Percentiles rank a stretch among this genome's conserved stretches.
Conservation (phyloP, 768 basidiomycete species). For the Macrocybe gigantea region DNA sequence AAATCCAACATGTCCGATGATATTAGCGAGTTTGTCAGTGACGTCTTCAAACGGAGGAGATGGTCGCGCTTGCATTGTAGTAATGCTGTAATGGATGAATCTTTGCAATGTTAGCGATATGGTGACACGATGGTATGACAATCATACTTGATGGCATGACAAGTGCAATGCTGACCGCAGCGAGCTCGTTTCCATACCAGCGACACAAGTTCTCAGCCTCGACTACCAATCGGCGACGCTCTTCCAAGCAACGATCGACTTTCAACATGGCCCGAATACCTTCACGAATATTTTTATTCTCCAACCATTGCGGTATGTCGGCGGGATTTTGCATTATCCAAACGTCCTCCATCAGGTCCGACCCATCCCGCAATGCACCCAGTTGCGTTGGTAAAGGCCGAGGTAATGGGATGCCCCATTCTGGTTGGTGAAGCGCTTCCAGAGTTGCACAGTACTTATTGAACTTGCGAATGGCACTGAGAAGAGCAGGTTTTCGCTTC, state of each 20-base stretch:
- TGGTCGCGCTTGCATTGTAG: neutral
- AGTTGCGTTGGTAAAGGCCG: conserved; percentile 24
- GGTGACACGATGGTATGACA: no score
- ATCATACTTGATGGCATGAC: conserved; percentile 12
- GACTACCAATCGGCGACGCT: conserved; percentile 13
- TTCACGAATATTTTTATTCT: conserved; percentile 12
- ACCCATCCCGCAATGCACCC: conserved; percentile 13
- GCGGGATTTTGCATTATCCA: conserved; percentile 20
- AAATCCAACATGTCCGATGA: neutral
- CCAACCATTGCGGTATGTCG: conserved; percentile 23
- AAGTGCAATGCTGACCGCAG: conserved; percentile 16
- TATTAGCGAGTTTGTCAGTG: neutral
- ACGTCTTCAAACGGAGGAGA: neutral
- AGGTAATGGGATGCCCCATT: conserved; percentile 26
- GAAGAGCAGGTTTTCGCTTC: conserved; percentile 21
- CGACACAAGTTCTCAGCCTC: conserved; percentile 28
- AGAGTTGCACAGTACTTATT: conserved; percentile 20
- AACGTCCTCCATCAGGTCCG: conserved; percentile 28
- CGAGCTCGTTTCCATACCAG: conserved; percentile 27
- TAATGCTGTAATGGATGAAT: neutral
- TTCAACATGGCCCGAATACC: neutral
- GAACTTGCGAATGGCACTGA: conserved; percentile 21
- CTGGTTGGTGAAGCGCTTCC: conserved; percentile 10
- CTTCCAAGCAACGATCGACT: conserved; percentile 22
- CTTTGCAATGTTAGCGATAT: neutral